These are phyloP conservation scores for Epicoccum sorghinum DNA, from an alignment of 2,329 filamentous ascomycete species.

Conservation along the genomic window DNA sequence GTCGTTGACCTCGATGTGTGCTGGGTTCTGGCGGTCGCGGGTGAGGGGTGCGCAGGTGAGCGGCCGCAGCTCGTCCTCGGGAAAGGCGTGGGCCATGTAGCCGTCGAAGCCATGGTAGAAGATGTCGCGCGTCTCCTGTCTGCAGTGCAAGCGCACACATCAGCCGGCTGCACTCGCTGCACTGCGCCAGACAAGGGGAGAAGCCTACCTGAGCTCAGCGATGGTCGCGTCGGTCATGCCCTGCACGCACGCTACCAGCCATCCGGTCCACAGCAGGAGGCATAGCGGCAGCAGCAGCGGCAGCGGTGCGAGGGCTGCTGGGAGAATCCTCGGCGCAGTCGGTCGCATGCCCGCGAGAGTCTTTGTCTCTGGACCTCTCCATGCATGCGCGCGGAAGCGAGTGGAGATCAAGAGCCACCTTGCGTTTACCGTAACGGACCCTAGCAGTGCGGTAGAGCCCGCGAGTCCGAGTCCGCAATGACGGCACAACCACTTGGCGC, in stretches of 20 bases:
- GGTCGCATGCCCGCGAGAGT: conserved; percentile 46
- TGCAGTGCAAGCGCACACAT: conserved; percentile 14
- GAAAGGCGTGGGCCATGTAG: conserved; percentile 93
- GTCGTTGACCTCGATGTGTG: conserved; percentile 88
- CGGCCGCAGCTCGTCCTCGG: conserved; percentile 92
- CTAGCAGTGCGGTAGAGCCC: no score
- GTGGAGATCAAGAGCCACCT: conserved; percentile 9
- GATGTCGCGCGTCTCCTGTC: conserved; percentile 66
- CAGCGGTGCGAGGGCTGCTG: conserved; percentile 4
- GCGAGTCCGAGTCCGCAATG: neutral
- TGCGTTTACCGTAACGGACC: neutral
- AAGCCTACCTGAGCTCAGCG: conserved; percentile 43
- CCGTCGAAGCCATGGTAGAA: conserved; percentile 98
- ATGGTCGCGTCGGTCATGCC: conserved; percentile 55
- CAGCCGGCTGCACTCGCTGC: no score
- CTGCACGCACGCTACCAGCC: conserved; percentile 42
- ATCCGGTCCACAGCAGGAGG: conserved; percentile 35
- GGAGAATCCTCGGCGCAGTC: conserved; percentile 20
- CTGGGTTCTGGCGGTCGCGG: conserved; percentile 79
- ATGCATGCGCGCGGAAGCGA: neutral
- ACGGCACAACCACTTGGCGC: neutral
- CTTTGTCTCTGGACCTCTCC: conserved; percentile 31
- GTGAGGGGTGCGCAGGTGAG: conserved; percentile 83
- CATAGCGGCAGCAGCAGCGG: conserved; percentile 31
- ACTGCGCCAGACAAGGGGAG: neutral